A percentile compares a stretch with the other conserved stretches of the same genome.
Evolutionary conservation across 345 rosid genomes (phyloP).

Genomic region (Lagerstroemia speciosa): DNA sequence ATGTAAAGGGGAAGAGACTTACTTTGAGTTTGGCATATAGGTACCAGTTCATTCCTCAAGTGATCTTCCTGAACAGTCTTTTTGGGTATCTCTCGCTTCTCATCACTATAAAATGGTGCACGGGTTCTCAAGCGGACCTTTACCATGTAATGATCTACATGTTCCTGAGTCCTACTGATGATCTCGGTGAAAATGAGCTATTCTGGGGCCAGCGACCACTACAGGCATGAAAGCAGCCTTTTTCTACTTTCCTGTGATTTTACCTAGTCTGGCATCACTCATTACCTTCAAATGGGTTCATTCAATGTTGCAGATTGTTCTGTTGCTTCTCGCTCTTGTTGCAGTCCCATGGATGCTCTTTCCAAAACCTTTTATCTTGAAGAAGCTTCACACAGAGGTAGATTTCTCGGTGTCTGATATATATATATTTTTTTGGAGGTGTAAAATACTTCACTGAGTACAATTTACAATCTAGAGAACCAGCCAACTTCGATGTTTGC

Average conservation of each 20-base stretch:
- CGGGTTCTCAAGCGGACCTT: too few species aligned
- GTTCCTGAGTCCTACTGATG: too few species aligned
- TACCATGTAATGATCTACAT: too few species aligned
- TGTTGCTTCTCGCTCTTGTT: conserved; percentile 65
- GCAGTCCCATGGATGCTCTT: conserved; percentile 99
- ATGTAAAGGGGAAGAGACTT: not conserved
- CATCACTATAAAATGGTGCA: conserved; percentile 90
- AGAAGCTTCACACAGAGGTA: conserved; percentile 79
- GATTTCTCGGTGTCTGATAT: not conserved
- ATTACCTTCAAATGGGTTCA: not conserved
- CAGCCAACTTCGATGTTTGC: too few species aligned
- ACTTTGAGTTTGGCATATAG: conserved; percentile 31
- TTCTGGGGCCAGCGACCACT: conserved; percentile 94
- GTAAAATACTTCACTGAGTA: too few species aligned
- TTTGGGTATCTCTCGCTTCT: conserved; percentile 96
- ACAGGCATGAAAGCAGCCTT: conserved; percentile 38
- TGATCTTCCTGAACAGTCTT: conserved; percentile 85
- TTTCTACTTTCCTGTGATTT: conserved; percentile 6
- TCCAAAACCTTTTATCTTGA: conserved; percentile 90
- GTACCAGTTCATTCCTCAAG: conserved; percentile 96
- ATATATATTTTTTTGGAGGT: too few species aligned
- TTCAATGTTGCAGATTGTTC: conserved; percentile 55
- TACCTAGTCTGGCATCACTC: not conserved
- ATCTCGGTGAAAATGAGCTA: conserved; percentile 79
- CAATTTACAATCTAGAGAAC: too few species aligned